Conservation (phyloP, 176 grass and related monocot species). For the Cenchrus fungigraminus region DNA sequence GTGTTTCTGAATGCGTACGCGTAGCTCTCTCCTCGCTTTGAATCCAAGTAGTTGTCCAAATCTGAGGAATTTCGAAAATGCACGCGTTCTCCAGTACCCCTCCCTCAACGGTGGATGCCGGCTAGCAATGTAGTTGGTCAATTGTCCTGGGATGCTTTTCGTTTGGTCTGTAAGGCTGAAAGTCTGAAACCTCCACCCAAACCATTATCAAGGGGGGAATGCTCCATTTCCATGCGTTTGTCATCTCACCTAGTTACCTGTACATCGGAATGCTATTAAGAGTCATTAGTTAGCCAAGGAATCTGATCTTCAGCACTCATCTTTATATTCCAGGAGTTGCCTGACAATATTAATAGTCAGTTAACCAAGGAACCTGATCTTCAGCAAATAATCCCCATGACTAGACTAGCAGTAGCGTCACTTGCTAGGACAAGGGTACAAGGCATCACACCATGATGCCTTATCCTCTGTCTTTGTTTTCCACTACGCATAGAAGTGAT, state of each 20-base stretch:
- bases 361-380: background rate
- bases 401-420: background rate
- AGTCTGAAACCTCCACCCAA: background rate
- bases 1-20: background rate
- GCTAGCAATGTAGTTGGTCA: background rate
- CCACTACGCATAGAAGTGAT: background rate
- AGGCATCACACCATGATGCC: background rate
- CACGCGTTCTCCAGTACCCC: background rate
- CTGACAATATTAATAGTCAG: background rate
- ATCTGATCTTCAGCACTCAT: too few relatives aligned
- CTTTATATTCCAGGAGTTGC: background rate
- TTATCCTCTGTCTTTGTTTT: background rate
- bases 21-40: background rate
- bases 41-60: background rate
- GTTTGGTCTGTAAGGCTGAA: background rate
- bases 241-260: background rate
- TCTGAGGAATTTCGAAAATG: background rate
- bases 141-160: background rate
- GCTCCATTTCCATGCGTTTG: background rate
- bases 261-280: background rate
- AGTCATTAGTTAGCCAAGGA: too few relatives aligned
- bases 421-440: background rate
- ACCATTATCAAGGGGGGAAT: background rate
- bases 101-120: background rate
- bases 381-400: constrained; percentile 6